Evolutionary conservation across 768 basidiomycete species (phyloP).

Genomic region (Multifurca ochricompacta): DNA sequence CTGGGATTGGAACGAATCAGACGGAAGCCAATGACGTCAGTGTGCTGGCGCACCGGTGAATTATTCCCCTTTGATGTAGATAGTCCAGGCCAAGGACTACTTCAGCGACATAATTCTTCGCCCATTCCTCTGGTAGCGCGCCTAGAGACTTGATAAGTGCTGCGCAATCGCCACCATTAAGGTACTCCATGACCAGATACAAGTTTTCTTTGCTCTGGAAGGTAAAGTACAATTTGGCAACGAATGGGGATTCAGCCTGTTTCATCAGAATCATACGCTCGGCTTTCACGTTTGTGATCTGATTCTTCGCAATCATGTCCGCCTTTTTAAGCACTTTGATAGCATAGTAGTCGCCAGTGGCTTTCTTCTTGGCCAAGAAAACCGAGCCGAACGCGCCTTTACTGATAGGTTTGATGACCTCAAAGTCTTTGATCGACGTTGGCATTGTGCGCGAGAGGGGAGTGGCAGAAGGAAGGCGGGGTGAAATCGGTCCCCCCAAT

Average conservation of each 20-base stretch:
- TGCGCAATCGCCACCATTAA: slow-evolving; percentile 97
- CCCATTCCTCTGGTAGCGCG: slow-evolving; percentile 92
- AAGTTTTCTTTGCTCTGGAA: slow-evolving; percentile 99
- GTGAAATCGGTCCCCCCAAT: slow-evolving; percentile 59
- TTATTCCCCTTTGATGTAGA: slow-evolving; percentile 89
- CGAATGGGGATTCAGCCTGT: slow-evolving; percentile 96
- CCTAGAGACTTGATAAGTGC: slow-evolving; percentile 96
- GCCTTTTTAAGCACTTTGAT: slow-evolving; percentile 99
- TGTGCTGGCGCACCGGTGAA: slow-evolving; percentile 71
- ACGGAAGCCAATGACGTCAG: not conserved
- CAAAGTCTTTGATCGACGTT: slow-evolving; percentile 97
- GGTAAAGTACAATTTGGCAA: slow-evolving; percentile 95
- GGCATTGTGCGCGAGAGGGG: slow-evolving; percentile 73
- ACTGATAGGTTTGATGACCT: slow-evolving; percentile 98
- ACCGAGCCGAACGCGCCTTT: slow-evolving; percentile 99
- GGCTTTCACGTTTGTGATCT: slow-evolving; percentile 99
- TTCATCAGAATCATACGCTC: slow-evolving; percentile 99
- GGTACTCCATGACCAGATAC: slow-evolving; percentile 99
- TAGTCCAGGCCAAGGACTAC: slow-evolving; percentile 93
- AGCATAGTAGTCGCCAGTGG: slow-evolving; percentile 96
- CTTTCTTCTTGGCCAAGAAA: slow-evolving; percentile 96
- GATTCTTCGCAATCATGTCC: slow-evolving; percentile 99
- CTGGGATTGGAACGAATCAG: slow-evolving; percentile 35
- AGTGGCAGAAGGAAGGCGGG: slow-evolving; percentile 71
- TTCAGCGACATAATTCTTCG: slow-evolving; percentile 92